These are phyloP conservation scores for Penicillium concentricum DNA, from an alignment of 2,329 filamentous ascomycete genomes.

Conservation along the genomic window DNA sequence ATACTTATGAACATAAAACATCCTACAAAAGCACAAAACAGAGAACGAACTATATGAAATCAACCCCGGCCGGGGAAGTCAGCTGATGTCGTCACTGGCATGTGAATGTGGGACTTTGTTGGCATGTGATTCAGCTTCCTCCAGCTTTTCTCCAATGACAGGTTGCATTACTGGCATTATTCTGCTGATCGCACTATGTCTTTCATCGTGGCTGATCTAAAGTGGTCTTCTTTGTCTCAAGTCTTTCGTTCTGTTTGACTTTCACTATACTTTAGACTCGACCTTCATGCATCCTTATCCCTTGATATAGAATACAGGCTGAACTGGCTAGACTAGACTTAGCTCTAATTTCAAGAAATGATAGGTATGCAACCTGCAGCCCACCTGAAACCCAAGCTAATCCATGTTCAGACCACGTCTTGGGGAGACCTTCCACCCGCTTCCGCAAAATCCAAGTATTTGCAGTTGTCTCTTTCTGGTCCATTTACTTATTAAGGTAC, in stretches of 20 bases:
- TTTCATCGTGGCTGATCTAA: neutral
- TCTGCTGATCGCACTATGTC: neutral
- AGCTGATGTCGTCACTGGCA: conserved; percentile 6
- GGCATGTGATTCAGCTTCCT: conserved; percentile 6
- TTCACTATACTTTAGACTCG: neutral
- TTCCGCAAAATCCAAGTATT: conserved; percentile 92
- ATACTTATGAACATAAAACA: neutral
- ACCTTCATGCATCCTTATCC: neutral
- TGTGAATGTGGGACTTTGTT: conserved; percentile 5
- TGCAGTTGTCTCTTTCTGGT: conserved; percentile 89
- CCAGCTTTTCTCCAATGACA: conserved; percentile 1
- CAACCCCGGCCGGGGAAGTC: neutral
- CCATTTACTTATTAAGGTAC: conserved; percentile 74
- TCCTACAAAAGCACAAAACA: neutral
- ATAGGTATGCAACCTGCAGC: conserved; percentile 27
- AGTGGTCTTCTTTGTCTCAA: neutral
- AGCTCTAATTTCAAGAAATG: conserved; percentile 22
- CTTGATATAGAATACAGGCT: conserved; percentile 2
- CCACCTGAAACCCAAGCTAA: neutral
- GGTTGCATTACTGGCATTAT: neutral
- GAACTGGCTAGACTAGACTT: neutral
- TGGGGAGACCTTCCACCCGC: conserved; percentile 85
- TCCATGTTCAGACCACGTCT: conserved; percentile 69
- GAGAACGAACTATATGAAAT: too few relatives aligned
- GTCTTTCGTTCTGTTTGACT: neutral